These are phyloP conservation scores for Xylariaceae sp. DNA, from an alignment of 2,329 filamentous ascomycete genomes.

Conservation along the genomic window DNA sequence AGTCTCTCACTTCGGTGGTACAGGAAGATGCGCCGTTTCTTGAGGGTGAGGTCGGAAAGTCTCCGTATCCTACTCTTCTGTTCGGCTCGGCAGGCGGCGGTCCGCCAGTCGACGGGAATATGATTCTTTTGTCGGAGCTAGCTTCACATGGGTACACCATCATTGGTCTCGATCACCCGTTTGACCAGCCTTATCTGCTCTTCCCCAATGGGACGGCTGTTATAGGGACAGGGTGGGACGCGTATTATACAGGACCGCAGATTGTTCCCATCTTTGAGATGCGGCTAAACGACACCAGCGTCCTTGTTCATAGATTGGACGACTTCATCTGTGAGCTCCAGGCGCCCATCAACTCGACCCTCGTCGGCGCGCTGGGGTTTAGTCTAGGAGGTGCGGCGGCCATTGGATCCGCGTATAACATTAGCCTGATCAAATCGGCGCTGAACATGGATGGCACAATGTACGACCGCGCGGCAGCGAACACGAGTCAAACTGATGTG, in stretches of 20 bases:
- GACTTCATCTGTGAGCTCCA: constrained; percentile 11
- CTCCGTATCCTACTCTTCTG: constrained; percentile 16
- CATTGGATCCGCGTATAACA: constrained; percentile 11
- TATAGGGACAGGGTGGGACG: constrained; percentile 15
- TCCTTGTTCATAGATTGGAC: constrained; percentile 18
- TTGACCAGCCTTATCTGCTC: constrained; percentile 27
- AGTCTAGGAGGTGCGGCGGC: constrained; percentile 21
- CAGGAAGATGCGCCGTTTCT: constrained; percentile 10
- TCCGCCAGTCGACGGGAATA: constrained; percentile 18
- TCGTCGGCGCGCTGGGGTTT: constrained; percentile 18
- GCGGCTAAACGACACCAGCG: constrained; percentile 16
- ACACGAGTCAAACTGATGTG: constrained; percentile 16
- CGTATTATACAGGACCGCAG: constrained; percentile 1
- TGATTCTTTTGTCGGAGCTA: constrained; percentile 20
- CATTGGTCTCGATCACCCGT: constrained; percentile 26
- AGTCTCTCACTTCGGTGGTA: constrained; percentile 3
- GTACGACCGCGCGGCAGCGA: constrained; percentile 9
- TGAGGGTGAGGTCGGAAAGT: background rate
- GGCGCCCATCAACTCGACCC: constrained; percentile 16
- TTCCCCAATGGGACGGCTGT: constrained; percentile 28
- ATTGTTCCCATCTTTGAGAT: constrained; percentile 11
- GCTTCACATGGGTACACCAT: constrained; percentile 24
- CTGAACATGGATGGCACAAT: constrained; percentile 23
- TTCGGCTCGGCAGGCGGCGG: constrained; percentile 21
- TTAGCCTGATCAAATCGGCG: constrained; percentile 11